These are phyloP conservation scores for Ceratocystis lukuohia DNA, from an alignment of 2,329 filamentous ascomycete genomes.

Conservation along the genomic window DNA sequence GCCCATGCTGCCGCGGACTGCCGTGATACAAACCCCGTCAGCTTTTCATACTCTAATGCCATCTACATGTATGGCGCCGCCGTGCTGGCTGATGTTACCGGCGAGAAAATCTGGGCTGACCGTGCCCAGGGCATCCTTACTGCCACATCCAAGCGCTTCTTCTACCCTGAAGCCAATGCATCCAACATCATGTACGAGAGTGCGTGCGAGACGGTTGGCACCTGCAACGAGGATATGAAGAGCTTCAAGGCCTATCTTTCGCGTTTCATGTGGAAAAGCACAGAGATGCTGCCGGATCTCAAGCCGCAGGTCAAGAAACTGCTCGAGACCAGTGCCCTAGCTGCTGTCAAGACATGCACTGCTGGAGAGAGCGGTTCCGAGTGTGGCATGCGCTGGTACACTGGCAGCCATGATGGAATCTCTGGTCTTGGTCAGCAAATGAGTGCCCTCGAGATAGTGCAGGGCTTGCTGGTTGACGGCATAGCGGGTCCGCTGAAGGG, in stretches of 20 bases:
- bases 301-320: slow-evolving; percentile 33
- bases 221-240: slow-evolving; percentile 50
- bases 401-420: slow-evolving; percentile 40
- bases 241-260: slow-evolving; percentile 56
- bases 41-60: slow-evolving; percentile 54
- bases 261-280: slow-evolving; percentile 49
- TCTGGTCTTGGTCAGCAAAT: slow-evolving; percentile 50
- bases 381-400: slow-evolving; percentile 53
- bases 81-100: slow-evolving; percentile 48
- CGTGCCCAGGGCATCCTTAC: slow-evolving; percentile 40
- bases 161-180: slow-evolving; percentile 37
- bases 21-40: slow-evolving; percentile 36
- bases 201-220: slow-evolving; percentile 46
- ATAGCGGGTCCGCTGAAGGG: slow-evolving; percentile 35
- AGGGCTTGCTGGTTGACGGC: slow-evolving; percentile 40
- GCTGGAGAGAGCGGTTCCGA: slow-evolving; percentile 38
- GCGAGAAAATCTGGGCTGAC: slow-evolving; percentile 39
- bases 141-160: slow-evolving; percentile 38
- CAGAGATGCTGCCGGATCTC: slow-evolving; percentile 43
- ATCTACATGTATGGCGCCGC: slow-evolving; percentile 53
- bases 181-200: slow-evolving; percentile 52
- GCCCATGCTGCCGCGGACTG: slow-evolving; percentile 43
- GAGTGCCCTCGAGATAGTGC: slow-evolving; percentile 49
- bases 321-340: slow-evolving; percentile 39
- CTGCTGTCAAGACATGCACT: slow-evolving; percentile 43